Conservation (phyloP, 495 filamentous ascomycete species). For the Aspergillus sparsus region DNA sequence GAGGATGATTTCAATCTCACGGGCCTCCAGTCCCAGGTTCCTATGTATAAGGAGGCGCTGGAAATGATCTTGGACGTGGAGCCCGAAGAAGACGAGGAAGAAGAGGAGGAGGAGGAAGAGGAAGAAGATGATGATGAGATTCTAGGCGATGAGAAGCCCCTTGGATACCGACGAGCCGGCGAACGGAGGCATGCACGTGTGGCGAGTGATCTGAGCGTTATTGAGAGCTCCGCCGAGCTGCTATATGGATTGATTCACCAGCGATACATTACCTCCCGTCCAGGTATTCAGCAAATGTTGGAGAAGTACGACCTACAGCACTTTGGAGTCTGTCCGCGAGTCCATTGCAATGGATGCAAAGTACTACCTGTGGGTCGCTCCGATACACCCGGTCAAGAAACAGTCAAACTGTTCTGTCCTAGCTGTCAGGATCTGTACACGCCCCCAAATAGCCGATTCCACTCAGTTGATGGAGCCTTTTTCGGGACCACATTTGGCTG, state of each 20-base stretch:
- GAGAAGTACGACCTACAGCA: constrained; percentile 97
- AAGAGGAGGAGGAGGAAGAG: constrained; percentile 71
- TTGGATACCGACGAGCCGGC: constrained; percentile 56
- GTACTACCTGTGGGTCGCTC: constrained; percentile 90
- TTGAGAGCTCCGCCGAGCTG: constrained; percentile 95
- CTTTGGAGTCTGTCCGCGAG: constrained; percentile 90
- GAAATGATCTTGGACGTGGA: constrained; percentile 99
- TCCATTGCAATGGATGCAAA: constrained; percentile 80
- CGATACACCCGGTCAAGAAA: constrained; percentile 94
- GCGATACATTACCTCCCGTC: constrained; percentile 95
- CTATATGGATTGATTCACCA: constrained; percentile 98
- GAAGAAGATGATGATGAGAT: constrained; percentile 78
- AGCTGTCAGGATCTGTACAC: constrained; percentile 96
- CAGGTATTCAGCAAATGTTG: constrained; percentile 97
- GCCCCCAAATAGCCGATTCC: constrained; percentile 94
- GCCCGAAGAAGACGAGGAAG: constrained; percentile 87
- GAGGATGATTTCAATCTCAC: constrained; percentile 99
- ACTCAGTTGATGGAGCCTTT: constrained; percentile 97
- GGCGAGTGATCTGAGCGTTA: constrained; percentile 87
- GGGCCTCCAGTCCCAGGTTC: constrained; percentile 89
- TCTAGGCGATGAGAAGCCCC: constrained; percentile 64
- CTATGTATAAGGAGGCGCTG: constrained; percentile 96
- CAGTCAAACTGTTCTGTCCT: constrained; percentile 97
- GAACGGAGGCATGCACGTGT: constrained; percentile 83
- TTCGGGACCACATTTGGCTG: constrained; percentile 95